Conservation (phyloP, 352 stramenopile species). For the Pseudoperonospora humuli region DNA sequence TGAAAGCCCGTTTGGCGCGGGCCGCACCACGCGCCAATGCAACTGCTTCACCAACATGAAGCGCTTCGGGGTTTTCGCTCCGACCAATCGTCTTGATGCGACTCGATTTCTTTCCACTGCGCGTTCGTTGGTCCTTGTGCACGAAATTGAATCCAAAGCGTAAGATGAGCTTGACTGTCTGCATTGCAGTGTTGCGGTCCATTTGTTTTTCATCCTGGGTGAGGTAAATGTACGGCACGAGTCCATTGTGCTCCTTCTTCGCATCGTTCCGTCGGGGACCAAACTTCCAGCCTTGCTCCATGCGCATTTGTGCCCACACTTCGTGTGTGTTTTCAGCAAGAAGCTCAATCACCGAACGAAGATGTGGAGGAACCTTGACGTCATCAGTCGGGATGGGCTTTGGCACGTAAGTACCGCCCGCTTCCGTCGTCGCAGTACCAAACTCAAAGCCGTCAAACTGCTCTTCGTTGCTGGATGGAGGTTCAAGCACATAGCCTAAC, state of each 20-base stretch:
- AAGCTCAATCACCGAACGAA: constrained; percentile 66
- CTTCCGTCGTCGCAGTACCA: constrained; percentile 34
- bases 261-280: constrained; percentile 52
- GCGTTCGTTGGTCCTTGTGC: constrained; percentile 48
- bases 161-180: constrained; percentile 73
- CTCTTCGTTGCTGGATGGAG: constrained; percentile 29
- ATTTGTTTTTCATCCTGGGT: constrained; percentile 77
- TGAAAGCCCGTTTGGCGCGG: constrained; percentile 55
- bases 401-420: constrained; percentile 51
- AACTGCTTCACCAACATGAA: constrained; percentile 49
- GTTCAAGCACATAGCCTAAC: constrained; percentile 63
- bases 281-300: constrained; percentile 74
- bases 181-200: constrained; percentile 78
- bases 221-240: constrained; percentile 76
- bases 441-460: constrained; percentile 48
- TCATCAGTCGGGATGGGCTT: constrained; percentile 56
- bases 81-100: constrained; percentile 50
- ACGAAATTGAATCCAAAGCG: constrained; percentile 62
- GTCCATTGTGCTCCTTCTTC: constrained; percentile 64
- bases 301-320: constrained; percentile 76
- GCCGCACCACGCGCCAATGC: constrained; percentile 32
- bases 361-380: constrained; percentile 47
- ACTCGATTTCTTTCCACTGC: constrained; percentile 29
- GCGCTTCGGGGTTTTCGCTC: constrained; percentile 50
- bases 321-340: constrained; percentile 77